Evolutionary conservation across 257 asterid species (phyloP), one percentile per base, ranked within the genome.

Genomic region (Solanum chilense): DNA sequence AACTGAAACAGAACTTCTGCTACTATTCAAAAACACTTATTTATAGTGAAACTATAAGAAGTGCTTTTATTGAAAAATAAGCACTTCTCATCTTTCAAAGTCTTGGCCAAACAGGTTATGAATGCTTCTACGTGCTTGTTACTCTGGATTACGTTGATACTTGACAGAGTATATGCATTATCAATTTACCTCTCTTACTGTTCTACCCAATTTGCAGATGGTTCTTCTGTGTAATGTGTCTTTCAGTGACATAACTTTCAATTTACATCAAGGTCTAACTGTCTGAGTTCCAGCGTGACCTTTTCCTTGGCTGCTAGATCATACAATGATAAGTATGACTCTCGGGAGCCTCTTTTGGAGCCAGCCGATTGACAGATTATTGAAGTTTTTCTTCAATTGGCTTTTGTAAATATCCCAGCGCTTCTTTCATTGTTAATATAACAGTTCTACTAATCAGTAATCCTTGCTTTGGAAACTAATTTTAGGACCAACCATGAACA

Each of bases 261-360:
- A 91, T 90, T 89, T 93, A 83, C 95, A 88, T 88, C 98, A 96
- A 90, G 92, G 88, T 89, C 93, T 27, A 94, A 93, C 91, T 86
- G 84, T 90, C 89, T 90, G 91, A 91, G 82, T 88, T 94, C 97
- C 88, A 89, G 88, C 89, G 93, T 93, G 87, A 90, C 75, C 86
- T 94, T 95, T 89, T 95, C 98, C 83, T 91, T 95, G 88, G 93
- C 92, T 90, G 97, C 94, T 71, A 91, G 98, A 90, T 95, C 98
- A 29, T 95, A 91, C 89, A 95, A 97, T 90, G 99, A 94, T 90
- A 94, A 91, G 91, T 95, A 92, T 80, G 98, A 95, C 80, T 88
- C 98, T 27, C 96, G 98, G 99, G 99, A 95, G 92, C 99, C 98
- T 89, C 92, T 97, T 83, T 88, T 97, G 91, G 99, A 95, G 89